Base-by-base conservation (phyloP, 139 green algal genomes). In the Medakamo hakoo region DNA sequence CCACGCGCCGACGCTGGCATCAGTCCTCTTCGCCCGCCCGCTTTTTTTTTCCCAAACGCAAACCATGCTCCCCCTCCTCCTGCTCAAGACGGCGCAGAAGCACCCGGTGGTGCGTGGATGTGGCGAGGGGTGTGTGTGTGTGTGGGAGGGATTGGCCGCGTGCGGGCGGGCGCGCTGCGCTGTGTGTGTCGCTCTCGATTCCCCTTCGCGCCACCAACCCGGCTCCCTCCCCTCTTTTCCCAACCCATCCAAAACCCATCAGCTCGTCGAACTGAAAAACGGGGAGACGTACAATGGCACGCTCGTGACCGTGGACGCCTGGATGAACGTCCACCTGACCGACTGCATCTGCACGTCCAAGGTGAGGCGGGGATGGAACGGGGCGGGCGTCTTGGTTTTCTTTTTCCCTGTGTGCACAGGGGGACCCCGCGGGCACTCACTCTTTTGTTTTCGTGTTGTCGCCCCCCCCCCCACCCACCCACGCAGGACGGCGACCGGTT, bases 231-330 rank as follows among this genome's bases (percentile, higher is more conserved):
- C 27, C 30, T 67, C 23, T 4, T 5, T 62, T 26, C 57, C 4
- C 40, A n/a, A n/a, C n/a, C n/a, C n/a, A n/a, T n/a, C n/a, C n/a
- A n/a, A n/a, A n/a, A n/a, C n/a, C n/a, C n/a, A n/a, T 58, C 78
- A 95, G 88, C 76, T 99, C 16, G 82, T 98, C 9, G 93, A 99
- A 73, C 71, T 98, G 27, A 99, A 99, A 72, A 96, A 90, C 67
- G 93, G 93, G 0, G 93, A 98, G 71, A 98, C 93, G 21, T 98
- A 96, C 76, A 99, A 99, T 74, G 92, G 93, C 3, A 86, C 96
- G 60, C 73, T 99, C 66, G 84, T 95, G 23, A 82, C 84, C 59
- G 96, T 87, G 72, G 92, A 99, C 62, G 93, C 82, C 14, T 99
- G 93, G 93, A 99, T 99, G 93, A 99, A 99, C 70, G 82, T 97